Evolutionary conservation across 306 rosid species (phyloP).

Genomic region (Pueraria montana): DNA sequence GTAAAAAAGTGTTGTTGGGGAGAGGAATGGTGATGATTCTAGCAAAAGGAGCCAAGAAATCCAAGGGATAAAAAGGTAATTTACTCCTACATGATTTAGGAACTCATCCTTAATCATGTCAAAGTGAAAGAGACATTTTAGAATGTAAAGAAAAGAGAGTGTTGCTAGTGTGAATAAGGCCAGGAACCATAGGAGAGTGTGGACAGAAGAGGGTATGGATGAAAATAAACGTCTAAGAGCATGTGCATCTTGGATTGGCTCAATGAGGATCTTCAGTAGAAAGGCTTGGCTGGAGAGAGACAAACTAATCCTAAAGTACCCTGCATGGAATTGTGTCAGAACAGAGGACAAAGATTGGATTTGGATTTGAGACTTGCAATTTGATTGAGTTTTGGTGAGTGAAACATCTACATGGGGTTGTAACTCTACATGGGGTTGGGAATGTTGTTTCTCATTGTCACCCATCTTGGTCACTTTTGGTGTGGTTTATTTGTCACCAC

Average conservation of each 20-base stretch:
- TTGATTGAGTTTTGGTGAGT: conserved; percentile 21
- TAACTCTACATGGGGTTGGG: conserved; percentile 38
- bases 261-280: conserved; percentile 56
- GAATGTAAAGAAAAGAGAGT: conserved; percentile 60
- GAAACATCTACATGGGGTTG: conserved; percentile 39
- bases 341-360: conserved; percentile 33
- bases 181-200: conserved; percentile 55
- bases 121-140: conserved; percentile 60
- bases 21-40: conserved; percentile 59
- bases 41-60: conserved; percentile 63
- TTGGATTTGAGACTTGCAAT: background rate
- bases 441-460: conserved; percentile 15
- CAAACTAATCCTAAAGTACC: conserved; percentile 65
- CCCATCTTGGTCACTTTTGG: conserved; percentile 7
- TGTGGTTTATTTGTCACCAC: background rate
- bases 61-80: conserved; percentile 68
- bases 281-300: conserved; percentile 67
- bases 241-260: conserved; percentile 53
- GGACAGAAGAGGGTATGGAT: conserved; percentile 54
- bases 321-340: conserved; percentile 62
- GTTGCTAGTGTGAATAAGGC: conserved; percentile 48
- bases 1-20: conserved; percentile 22
- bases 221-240: conserved; percentile 48
- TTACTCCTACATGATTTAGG: conserved; percentile 56
- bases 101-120: conserved; percentile 59